phyloP scores from a whole-genome alignment of 768 basidiomycete genomes.

The Russula sp. region DNA sequence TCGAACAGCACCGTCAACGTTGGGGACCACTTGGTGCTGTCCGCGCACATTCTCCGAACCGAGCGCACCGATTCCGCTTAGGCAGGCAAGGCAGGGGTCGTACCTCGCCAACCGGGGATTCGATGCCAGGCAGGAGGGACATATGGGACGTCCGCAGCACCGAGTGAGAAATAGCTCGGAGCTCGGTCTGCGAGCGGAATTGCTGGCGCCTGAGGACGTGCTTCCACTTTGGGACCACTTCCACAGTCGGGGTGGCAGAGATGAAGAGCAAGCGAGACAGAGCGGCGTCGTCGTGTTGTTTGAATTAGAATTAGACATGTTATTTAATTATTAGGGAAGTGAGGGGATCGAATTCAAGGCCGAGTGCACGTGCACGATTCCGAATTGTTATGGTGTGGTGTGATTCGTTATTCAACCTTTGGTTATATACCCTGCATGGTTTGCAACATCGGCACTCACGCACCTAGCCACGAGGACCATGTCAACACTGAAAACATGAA shows the following conservation, averaged over 20 bases:
- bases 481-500: too few species aligned
- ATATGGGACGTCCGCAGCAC: conserved; percentile 64
- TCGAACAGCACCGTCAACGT: conserved; percentile 46
- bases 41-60: conserved; percentile 17
- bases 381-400: too few species aligned
- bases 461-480: too few species aligned
- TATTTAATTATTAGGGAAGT: background rate
- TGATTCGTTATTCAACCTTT: too few species aligned
- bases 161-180: conserved; percentile 40
- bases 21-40: conserved; percentile 21
- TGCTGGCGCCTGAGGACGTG: background rate
- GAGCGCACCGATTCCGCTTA: conserved; percentile 46
- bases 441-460: too few species aligned
- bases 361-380: too few species aligned
- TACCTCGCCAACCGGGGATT: conserved; percentile 64
- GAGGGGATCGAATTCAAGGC: too few species aligned
- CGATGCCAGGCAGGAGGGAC: conserved; percentile 43
- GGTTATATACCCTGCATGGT: too few species aligned
- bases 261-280: conserved; percentile 57
- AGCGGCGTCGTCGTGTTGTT: conserved; percentile 25
- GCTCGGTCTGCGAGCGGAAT: background rate
- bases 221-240: background rate
- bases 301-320: background rate
- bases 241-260: conserved; percentile 37
- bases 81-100: conserved; percentile 64